Conservation (phyloP, 257 asterid species). For the Penstemon eatonii region DNA sequence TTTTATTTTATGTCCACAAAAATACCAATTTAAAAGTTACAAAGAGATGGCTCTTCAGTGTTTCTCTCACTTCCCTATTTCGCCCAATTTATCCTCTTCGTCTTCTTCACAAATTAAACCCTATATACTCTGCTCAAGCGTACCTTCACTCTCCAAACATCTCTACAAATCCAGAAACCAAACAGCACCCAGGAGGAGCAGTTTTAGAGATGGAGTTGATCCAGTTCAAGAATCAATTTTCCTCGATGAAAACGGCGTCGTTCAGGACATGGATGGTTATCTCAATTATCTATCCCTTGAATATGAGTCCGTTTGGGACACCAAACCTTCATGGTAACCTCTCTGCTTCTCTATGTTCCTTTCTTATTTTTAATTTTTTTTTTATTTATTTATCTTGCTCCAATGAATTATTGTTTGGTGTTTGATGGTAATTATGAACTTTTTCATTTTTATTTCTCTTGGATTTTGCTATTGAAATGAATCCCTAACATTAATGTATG, state of each 20-base stretch:
- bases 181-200: slow-evolving; percentile 34
- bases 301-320: slow-evolving; percentile 93
- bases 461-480: no score
- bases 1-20: no score
- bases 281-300: slow-evolving; percentile 82
- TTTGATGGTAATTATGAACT: not conserved
- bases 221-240: slow-evolving; percentile 41
- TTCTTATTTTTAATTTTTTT: not conserved
- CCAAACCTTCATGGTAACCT: slow-evolving; percentile 83
- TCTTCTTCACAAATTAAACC: slow-evolving; percentile 32
- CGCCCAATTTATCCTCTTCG: slow-evolving; percentile 26
- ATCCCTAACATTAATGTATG: no score
- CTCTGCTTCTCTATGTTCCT: not conserved
- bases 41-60: slow-evolving; percentile 34
- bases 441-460: no score
- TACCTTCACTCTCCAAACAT: slow-evolving; percentile 1
- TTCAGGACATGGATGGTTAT: slow-evolving; percentile 89
- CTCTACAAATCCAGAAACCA: slow-evolving; percentile 23
- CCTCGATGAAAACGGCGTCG: slow-evolving; percentile 77
- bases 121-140: slow-evolving; percentile 21
- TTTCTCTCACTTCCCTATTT: slow-evolving; percentile 33
- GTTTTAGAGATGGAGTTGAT: slow-evolving; percentile 36
- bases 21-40: not conserved
- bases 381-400: not conserved
- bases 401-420: not conserved